Evolutionary conservation across 495 filamentous ascomycete genomes (phyloP), one percentile per base, ranked within the genome.

Genomic region (Parathielavia hyrcaniae): DNA sequence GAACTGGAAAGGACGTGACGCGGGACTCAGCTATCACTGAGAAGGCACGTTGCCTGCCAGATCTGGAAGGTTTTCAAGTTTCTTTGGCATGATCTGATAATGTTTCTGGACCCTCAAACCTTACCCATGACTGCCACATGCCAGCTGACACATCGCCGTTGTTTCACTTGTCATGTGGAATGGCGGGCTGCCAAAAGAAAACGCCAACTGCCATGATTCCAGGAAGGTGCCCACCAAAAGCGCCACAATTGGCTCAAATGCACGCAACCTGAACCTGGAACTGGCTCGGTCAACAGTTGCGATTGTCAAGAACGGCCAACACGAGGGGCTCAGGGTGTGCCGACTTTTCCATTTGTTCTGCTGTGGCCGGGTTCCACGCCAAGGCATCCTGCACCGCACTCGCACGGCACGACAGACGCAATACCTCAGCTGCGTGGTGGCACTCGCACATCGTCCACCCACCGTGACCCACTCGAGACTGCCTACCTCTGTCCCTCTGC

Each of bases 231-330:
- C 3, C 26, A 30, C 26, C 26, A 6, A 6, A 30, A 30, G 10
- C 38, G 50, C 47, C 55, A 58, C 56, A 58, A 58, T 46, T 32
- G 52, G 56, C 56, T 58, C 56, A 58, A 58, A 58, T 46, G 22
- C 39, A 36, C 56, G 56, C 56, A 58, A 52, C n/a, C n/a, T n/a
- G n/a, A n/a, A n/a, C n/a, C n/a, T n/a, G n/a, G n/a, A n/a, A n/a
- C 46, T 58, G 39, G 56, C 56, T 58, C 47, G 30, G 1, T 6
- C 32, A 5, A 16, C 35, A 32, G 13, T 14, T 41, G 6, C 12
- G 17, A 6, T 20, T 16, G 13, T 40, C 5, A 19, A 40, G 17
- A 22, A 46, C 39, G 5, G n/a, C 45, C 48, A n/a, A 46, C 39
- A 45, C 38, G 26, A 39, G 48, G 11, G 39, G 32, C 23, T 12